Conservation (phyloP, 208 protist species). For the Leishmania lainsoni region DNA sequence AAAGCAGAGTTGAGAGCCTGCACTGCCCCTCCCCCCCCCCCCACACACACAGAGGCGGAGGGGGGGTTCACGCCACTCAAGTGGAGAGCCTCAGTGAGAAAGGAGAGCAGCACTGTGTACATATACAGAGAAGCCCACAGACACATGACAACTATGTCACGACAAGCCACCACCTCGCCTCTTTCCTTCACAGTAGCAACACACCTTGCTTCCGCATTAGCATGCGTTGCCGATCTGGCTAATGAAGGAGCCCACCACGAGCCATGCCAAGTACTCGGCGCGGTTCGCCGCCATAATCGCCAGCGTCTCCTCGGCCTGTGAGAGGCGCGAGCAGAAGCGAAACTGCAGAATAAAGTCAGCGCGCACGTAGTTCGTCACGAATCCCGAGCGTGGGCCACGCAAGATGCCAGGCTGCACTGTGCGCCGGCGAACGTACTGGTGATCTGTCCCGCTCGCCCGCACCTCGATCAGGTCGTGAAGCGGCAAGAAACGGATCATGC, state of each 20-base stretch:
- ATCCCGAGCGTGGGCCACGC: slow-evolving; percentile 31
- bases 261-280: slow-evolving; percentile 54
- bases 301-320: slow-evolving; percentile 48
- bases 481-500: slow-evolving; percentile 64
- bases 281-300: slow-evolving; percentile 55
- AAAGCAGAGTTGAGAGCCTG: background rate
- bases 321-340: slow-evolving; percentile 47
- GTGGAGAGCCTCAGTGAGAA: background rate
- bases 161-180: background rate
- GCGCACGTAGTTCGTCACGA: slow-evolving; percentile 45
- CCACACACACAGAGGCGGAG: background rate
- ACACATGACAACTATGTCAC: background rate
- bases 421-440: slow-evolving; percentile 53
- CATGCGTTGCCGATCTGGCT: slow-evolving; percentile 36
- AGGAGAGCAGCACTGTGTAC: background rate
- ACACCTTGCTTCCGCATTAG: background rate
- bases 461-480: slow-evolving; percentile 56
- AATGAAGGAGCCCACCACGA: slow-evolving; percentile 72
- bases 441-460: slow-evolving; percentile 37
- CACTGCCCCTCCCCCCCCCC: background rate
- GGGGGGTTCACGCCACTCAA: background rate
- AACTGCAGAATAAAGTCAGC: slow-evolving; percentile 62
- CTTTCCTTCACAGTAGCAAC: background rate
- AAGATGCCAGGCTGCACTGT: slow-evolving; percentile 43
- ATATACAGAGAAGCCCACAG: background rate